Percentiles rank a stretch among this genome's conserved stretches.
These are phyloP conservation scores for Wickerhamiella dianesei DNA, from an alignment of 805 yeast species.

Conservation along the genomic window DNA sequence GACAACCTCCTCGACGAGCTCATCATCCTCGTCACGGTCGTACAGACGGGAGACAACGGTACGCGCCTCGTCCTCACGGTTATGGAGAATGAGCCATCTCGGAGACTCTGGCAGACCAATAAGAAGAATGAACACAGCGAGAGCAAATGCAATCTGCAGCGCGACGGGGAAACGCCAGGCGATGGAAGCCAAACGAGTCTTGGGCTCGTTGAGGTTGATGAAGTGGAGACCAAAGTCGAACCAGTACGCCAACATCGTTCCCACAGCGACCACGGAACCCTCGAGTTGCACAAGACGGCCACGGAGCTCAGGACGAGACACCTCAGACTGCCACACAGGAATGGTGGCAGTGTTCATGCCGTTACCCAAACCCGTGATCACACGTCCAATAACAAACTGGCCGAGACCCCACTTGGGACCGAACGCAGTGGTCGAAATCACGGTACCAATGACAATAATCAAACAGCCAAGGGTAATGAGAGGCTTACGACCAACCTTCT, in stretches of 20 bases:
- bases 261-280: constrained; percentile 59
- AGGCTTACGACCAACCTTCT: constrained; percentile 51
- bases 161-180: constrained; percentile 75
- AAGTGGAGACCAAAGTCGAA: constrained; percentile 59
- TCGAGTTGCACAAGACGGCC: constrained; percentile 57
- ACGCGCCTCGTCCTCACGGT: constrained; percentile 32
- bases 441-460: constrained; percentile 46
- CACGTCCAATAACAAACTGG: constrained; percentile 63
- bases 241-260: constrained; percentile 67
- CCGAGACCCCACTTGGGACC: constrained; percentile 36
- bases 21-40: constrained; percentile 12
- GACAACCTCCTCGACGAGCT: constrained; percentile 11
- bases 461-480: constrained; percentile 42
- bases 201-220: constrained; percentile 23
- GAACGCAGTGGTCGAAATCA: constrained; percentile 41
- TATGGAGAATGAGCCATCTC: constrained; percentile 62
- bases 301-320: constrained; percentile 50
- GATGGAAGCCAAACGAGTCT: constrained; percentile 18
- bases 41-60: constrained; percentile 39
- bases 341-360: constrained; percentile 69
- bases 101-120: constrained; percentile 77
- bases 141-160: constrained; percentile 49
- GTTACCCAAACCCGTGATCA: constrained; percentile 59
- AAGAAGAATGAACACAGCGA: constrained; percentile 38
- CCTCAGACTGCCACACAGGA: constrained; percentile 73